Percentiles rank a stretch among this genome's conserved stretches.
Evolutionary conservation across 495 filamentous ascomycete genomes (phyloP).

Genomic region (Aspergillus baeticus): DNA sequence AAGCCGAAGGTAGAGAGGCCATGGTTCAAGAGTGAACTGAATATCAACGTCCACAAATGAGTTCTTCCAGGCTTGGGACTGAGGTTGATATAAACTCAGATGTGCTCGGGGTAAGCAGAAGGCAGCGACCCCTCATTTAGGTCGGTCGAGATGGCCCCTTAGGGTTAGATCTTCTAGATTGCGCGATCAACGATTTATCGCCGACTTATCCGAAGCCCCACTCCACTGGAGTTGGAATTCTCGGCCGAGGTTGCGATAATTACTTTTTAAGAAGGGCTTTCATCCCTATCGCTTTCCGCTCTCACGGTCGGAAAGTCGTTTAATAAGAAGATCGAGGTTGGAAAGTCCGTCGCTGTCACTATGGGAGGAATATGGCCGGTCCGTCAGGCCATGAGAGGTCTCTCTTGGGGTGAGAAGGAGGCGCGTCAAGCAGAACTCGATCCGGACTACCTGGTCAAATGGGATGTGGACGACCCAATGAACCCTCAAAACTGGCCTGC

Average conservation of each 20-base stretch:
- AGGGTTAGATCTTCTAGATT: neutral
- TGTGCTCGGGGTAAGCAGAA: too few species aligned
- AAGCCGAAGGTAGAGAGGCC: conserved; percentile 2
- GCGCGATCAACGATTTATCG: conserved; percentile 3
- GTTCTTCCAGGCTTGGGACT: too few species aligned
- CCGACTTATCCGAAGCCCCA: conserved; percentile 6
- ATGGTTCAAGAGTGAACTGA: neutral
- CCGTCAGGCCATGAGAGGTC: neutral
- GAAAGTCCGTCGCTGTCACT: neutral
- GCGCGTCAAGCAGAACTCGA: neutral
- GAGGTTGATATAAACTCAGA: too few species aligned
- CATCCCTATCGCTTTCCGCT: neutral
- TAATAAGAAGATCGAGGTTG: neutral
- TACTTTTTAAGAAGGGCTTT: neutral
- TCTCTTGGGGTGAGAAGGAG: neutral
- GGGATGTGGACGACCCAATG: conserved; percentile 10
- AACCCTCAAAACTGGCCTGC: conserved; percentile 50
- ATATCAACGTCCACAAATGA: neutral
- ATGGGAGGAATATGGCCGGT: neutral
- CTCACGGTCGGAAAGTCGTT: neutral
- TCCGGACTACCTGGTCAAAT: conserved; percentile 7
- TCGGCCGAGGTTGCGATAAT: neutral
- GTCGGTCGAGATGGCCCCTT: too few species aligned
- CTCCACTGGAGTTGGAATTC: neutral
- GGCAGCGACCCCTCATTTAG: too few species aligned